A percentile compares a stretch with the other conserved stretches of the same genome.
Evolutionary conservation across 805 yeast species (phyloP).

Genomic region (Sugiyamaella lignohabitans): DNA sequence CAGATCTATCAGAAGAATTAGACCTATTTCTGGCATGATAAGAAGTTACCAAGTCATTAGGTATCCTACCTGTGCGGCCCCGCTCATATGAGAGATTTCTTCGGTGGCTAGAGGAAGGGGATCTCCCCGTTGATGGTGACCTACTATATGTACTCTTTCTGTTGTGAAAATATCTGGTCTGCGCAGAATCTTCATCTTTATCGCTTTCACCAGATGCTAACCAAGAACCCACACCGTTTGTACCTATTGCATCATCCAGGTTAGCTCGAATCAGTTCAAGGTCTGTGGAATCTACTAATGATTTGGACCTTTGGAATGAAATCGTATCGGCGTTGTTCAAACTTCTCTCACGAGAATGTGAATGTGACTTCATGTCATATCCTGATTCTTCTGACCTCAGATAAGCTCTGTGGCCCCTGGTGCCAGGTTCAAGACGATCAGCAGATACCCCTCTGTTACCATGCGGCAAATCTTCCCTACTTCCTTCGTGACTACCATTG

Average conservation of each 20-base stretch:
- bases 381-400: too few relatives aligned
- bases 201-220: constrained; percentile 6
- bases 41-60: neutral
- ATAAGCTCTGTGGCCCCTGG: too few relatives aligned
- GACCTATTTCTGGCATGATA: neutral
- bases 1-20: neutral
- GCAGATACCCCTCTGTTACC: too few relatives aligned
- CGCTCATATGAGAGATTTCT: neutral
- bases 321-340: too few relatives aligned
- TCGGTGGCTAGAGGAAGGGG: neutral
- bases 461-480: too few relatives aligned
- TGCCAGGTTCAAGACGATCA: too few relatives aligned
- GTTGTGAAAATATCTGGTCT: neutral
- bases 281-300: too few relatives aligned
- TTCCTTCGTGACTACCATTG: too few relatives aligned
- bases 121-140: neutral
- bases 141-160: neutral
- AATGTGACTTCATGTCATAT: too few relatives aligned
- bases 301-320: too few relatives aligned
- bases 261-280: constrained; percentile 11
- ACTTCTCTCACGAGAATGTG: too few relatives aligned
- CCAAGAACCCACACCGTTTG: constrained; percentile 21
- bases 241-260: constrained; percentile 21
- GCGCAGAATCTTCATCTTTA: neutral
- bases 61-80: too few relatives aligned